phyloP scores from a whole-genome alignment of 768 basidiomycete genomes.

The Clitopilus passeckerianus region DNA sequence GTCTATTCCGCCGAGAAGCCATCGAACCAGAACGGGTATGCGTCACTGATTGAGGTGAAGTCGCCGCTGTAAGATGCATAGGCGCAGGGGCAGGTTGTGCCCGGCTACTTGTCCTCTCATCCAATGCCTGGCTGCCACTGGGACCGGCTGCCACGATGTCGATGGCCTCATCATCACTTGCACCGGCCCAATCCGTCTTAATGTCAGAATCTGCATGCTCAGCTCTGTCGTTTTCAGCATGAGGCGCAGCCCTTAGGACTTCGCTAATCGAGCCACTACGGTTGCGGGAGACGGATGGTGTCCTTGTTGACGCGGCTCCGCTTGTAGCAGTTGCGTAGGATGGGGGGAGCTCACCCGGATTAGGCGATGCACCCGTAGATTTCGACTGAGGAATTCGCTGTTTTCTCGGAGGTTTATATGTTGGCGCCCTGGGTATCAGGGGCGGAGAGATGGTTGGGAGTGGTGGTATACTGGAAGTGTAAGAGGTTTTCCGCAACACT shows the following conservation, averaged over 20 bases:
- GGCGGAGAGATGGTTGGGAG: constrained; percentile 24
- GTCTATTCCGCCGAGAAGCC: constrained; percentile 46
- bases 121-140: constrained; percentile 75
- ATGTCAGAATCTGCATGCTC: constrained; percentile 34
- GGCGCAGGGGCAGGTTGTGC: constrained; percentile 17
- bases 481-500: constrained; percentile 36
- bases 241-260: constrained; percentile 47
- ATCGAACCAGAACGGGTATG: constrained; percentile 23
- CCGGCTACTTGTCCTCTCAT: constrained; percentile 74
- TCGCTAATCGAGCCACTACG: constrained; percentile 54
- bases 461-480: constrained; percentile 10
- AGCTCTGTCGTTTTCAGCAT: constrained; percentile 24
- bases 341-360: constrained; percentile 57
- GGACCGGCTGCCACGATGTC: constrained; percentile 76
- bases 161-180: constrained; percentile 86
- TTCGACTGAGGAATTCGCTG: constrained; percentile 24
- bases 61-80: constrained; percentile 16
- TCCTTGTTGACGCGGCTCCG: background rate
- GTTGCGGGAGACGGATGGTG: constrained; percentile 35
- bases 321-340: constrained; percentile 45
- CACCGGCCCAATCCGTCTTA: constrained; percentile 71
- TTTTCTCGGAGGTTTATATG: constrained; percentile 27
- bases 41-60: constrained; percentile 21
- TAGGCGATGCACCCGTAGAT: constrained; percentile 20
- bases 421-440: constrained; percentile 30